phyloP scores from a whole-genome alignment of 106 monocot species.

The Dendrobium catenatum region DNA sequence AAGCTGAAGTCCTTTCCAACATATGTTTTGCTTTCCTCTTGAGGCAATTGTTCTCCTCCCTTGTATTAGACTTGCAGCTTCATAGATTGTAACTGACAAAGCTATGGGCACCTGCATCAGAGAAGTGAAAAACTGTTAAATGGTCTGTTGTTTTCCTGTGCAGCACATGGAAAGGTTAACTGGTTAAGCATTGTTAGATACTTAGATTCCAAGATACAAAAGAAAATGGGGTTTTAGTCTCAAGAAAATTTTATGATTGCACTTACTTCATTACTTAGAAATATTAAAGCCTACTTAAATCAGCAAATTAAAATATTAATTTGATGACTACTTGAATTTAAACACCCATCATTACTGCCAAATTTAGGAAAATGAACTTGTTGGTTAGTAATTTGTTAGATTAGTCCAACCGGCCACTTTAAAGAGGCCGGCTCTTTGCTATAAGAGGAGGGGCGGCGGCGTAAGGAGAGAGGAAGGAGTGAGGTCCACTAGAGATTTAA shows the following conservation, averaged over 20 bases:
- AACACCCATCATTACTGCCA: neutral
- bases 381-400: neutral
- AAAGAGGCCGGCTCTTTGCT: too few species aligned
- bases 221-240: neutral
- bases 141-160: neutral
- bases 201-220: neutral
- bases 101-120: constrained; percentile 44
- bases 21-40: constrained; percentile 37
- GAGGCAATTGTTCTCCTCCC: constrained; percentile 47
- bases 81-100: constrained; percentile 35
- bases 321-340: neutral
- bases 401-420: too few species aligned
- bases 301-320: neutral
- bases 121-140: neutral
- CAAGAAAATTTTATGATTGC: neutral
- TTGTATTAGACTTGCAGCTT: constrained; percentile 36
- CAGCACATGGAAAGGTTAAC: neutral
- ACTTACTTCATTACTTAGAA: neutral
- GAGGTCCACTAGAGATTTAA: too few species aligned
- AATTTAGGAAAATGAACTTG: neutral
- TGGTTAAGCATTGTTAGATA: neutral
- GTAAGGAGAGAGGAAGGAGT: too few species aligned
- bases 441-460: too few species aligned
- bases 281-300: neutral
- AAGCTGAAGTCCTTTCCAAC: constrained; percentile 51